A percentile compares a stretch with the other conserved stretches of the same genome.
phyloP scores from a whole-genome alignment of 2,329 filamentous ascomycete species.

The Colletotrichum sp. region DNA sequence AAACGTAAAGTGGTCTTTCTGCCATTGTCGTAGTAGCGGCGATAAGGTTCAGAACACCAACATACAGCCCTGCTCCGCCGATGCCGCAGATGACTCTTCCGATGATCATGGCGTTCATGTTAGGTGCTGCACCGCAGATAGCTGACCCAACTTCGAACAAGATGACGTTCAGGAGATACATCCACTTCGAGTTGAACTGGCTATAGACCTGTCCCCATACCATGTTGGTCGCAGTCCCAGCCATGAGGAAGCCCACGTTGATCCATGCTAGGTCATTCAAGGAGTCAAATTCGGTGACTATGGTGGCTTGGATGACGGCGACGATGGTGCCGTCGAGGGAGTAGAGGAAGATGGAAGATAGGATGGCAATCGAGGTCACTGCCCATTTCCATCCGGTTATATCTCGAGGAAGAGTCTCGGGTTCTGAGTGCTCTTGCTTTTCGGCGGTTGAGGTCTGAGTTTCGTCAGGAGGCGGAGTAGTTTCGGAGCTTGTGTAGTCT shows the following conservation, averaged over 20 bases:
- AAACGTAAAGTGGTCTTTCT: slow-evolving; percentile 12
- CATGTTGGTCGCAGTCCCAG: neutral
- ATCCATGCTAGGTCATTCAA: slow-evolving; percentile 40
- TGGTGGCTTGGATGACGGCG: too few species aligned
- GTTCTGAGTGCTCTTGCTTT: neutral
- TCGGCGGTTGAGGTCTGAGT: neutral
- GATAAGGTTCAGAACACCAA: neutral
- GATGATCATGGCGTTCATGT: slow-evolving; percentile 47
- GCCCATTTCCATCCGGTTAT: too few species aligned
- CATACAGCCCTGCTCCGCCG: slow-evolving; percentile 30
- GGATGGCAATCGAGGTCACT: too few species aligned
- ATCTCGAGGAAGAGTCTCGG: too few species aligned
- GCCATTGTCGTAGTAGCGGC: neutral
- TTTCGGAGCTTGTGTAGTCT: neutral
- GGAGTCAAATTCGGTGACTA: too few species aligned
- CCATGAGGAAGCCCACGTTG: slow-evolving; percentile 28
- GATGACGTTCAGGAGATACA: slow-evolving; percentile 32
- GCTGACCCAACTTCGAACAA: slow-evolving; percentile 40
- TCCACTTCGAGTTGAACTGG: slow-evolving; percentile 34
- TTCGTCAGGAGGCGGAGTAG: neutral
- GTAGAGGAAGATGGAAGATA: too few species aligned
- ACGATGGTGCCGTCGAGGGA: too few species aligned
- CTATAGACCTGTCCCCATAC: slow-evolving; percentile 34
- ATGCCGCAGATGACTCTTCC: slow-evolving; percentile 45
- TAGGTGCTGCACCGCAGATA: slow-evolving; percentile 43